phyloP scores from a whole-genome alignment of 176 grass and related monocot species.

The Luzula sylvatica region DNA sequence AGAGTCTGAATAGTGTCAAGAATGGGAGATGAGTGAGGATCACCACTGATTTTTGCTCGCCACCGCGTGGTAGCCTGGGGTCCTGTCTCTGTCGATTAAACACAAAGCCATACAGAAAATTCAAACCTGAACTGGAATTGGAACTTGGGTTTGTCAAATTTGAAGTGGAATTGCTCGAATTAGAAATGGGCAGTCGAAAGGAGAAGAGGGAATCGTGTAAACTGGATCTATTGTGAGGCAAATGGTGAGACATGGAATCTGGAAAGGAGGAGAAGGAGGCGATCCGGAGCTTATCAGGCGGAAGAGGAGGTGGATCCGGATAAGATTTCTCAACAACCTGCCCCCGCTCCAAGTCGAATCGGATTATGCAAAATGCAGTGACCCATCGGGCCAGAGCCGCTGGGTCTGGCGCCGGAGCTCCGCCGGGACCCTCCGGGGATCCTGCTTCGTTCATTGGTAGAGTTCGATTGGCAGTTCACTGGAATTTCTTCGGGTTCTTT shows the following conservation, averaged over 20 bases:
- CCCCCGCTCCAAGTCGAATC: conserved; percentile 94
- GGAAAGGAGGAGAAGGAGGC: conserved; percentile 97
- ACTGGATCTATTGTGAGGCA: conserved; percentile 74
- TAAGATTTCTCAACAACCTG: conserved; percentile 73
- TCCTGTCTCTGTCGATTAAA: conserved; percentile 98
- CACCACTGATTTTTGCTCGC: conserved; percentile 93
- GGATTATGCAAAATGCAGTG: conserved; percentile 73
- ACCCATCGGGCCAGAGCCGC: conserved; percentile 60
- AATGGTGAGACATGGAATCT: conserved; percentile 98
- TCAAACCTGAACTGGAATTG: conserved; percentile 1
- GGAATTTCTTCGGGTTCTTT: too few species aligned
- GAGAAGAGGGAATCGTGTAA: conserved; percentile 95
- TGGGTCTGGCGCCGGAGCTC: conserved; percentile 24
- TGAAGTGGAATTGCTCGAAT: neutral
- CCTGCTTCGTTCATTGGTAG: conserved; percentile 60
- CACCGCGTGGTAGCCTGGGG: conserved; percentile 80
- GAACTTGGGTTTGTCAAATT: neutral
- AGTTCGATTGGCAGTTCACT: neutral
- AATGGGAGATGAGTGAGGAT: conserved; percentile 71
- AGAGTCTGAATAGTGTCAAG: conserved; percentile 63
- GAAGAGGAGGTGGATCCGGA: conserved; percentile 48
- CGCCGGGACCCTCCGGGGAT: conserved; percentile 18
- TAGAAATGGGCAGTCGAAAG: conserved; percentile 60
- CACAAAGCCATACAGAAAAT: conserved; percentile 81
- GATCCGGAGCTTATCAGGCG: conserved; percentile 55